Percentiles rank a stretch among this genome's conserved stretches.
phyloP scores from a whole-genome alignment of 1,284 basidiomycete species.

The Ustilago bromivora region DNA sequence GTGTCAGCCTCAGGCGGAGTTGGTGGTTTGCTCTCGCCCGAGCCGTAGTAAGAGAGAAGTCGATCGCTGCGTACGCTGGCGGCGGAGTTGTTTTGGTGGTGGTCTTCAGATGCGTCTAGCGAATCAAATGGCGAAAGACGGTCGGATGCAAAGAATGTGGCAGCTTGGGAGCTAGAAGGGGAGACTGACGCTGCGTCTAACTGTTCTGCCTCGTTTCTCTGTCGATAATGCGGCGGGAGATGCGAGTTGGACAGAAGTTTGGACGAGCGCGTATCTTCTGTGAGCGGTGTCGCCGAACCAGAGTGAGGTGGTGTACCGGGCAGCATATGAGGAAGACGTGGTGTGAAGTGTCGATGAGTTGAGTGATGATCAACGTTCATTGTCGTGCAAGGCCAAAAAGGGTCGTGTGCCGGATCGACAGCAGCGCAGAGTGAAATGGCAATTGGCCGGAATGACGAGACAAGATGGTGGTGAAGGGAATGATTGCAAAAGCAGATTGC shows the following conservation, averaged over 20 bases:
- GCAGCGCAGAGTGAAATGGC: background rate
- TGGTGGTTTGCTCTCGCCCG: constrained; percentile 39
- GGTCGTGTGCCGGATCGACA: background rate
- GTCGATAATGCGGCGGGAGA: background rate
- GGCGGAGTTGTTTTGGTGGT: background rate
- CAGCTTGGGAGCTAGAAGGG: too few species aligned
- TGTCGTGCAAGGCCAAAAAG: background rate
- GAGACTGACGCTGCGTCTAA: background rate
- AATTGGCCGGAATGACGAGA: background rate
- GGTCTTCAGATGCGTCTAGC: background rate
- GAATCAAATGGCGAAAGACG: background rate
- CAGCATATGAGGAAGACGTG: constrained; percentile 1
- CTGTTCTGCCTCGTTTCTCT: background rate
- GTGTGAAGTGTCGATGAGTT: background rate
- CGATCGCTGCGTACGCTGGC: constrained; percentile 10
- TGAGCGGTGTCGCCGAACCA: constrained; percentile 25
- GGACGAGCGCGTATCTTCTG: constrained; percentile 13
- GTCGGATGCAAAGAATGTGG: background rate
- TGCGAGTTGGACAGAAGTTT: background rate
- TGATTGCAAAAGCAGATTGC: background rate
- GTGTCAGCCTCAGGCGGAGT: constrained; percentile 35
- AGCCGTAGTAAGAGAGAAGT: constrained; percentile 38
- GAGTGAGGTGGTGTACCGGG: constrained; percentile 36
- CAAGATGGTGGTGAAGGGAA: background rate
- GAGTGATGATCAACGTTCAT: background rate